A percentile compares a stretch with the other conserved stretches of the same genome.
phyloP scores from a whole-genome alignment of 2,329 filamentous ascomycete species.

The Didymella arachidicola region DNA sequence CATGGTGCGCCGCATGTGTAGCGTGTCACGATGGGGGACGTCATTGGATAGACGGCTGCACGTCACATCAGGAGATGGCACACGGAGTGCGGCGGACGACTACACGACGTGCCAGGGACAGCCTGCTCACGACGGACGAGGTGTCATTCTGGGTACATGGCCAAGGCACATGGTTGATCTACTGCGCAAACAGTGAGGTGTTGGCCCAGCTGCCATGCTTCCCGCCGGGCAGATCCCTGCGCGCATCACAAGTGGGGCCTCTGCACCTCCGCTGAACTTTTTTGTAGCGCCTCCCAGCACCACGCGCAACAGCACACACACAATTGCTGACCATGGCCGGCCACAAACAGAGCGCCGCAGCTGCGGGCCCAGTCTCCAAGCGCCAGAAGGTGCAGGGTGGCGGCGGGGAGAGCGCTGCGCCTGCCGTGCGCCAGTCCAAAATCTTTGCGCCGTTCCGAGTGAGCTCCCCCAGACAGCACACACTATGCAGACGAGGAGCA shows the following conservation, averaged over 20 bases:
- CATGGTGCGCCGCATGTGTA: constrained; percentile 8
- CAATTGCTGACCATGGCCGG: constrained; percentile 54
- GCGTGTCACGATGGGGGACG: constrained; percentile 1
- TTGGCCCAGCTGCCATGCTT: background rate
- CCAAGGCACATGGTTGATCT: no score
- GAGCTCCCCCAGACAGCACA: constrained; percentile 46
- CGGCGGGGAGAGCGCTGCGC: constrained; percentile 52
- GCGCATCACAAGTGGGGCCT: background rate
- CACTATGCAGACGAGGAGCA: background rate
- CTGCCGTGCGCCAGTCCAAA: constrained; percentile 64
- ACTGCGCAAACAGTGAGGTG: no score
- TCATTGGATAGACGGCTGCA: constrained; percentile 4
- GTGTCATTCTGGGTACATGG: no score
- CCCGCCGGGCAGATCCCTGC: background rate
- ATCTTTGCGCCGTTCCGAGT: constrained; percentile 95
- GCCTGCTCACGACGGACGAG: no score
- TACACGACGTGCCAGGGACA: background rate
- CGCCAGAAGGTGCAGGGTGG: constrained; percentile 56
- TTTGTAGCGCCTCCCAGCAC: constrained; percentile 7
- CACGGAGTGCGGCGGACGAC: background rate
- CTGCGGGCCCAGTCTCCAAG: constrained; percentile 69
- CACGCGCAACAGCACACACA: constrained; percentile 1
- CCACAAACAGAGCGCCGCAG: constrained; percentile 53
- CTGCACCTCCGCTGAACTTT: constrained; percentile 12
- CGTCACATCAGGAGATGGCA: background rate